These are phyloP conservation scores for Cornus kousa DNA, from an alignment of 148 eudicot genomes.

Conservation along the genomic window DNA sequence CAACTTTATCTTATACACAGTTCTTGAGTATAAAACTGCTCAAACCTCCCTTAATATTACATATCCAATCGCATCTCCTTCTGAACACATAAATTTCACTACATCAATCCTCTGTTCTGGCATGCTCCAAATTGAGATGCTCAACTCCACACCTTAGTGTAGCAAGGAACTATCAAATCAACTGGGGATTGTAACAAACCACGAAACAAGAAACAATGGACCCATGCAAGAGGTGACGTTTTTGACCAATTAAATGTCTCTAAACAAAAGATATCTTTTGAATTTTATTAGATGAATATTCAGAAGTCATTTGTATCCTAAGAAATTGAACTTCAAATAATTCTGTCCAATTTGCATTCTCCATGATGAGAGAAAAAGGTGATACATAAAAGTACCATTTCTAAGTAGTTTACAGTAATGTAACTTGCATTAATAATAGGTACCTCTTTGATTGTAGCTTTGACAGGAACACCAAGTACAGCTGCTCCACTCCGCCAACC, in stretches of 20 bases:
- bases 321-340: not conserved
- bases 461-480: slow-evolving; percentile 96
- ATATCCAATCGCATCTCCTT: not conserved
- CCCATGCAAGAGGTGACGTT: not conserved
- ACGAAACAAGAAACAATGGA: not conserved
- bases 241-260: not conserved
- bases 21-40: not conserved
- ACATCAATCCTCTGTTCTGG: not conserved
- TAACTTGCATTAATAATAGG: slow-evolving; percentile 2
- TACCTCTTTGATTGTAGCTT: slow-evolving; percentile 99
- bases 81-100: not conserved
- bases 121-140: not conserved
- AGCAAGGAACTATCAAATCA: not conserved
- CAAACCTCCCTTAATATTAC: not conserved
- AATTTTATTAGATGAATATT: not conserved
- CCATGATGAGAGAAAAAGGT: not conserved
- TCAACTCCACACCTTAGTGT: not conserved
- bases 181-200: not conserved
- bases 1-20: not conserved
- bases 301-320: not conserved
- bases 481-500: slow-evolving; percentile 91
- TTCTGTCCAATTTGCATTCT: not conserved
- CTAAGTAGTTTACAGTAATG: not conserved
- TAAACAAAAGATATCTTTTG: not conserved
- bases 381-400: not conserved